Conservation (phyloP, 805 yeast species). For the Metschnikowia hibisci region DNA sequence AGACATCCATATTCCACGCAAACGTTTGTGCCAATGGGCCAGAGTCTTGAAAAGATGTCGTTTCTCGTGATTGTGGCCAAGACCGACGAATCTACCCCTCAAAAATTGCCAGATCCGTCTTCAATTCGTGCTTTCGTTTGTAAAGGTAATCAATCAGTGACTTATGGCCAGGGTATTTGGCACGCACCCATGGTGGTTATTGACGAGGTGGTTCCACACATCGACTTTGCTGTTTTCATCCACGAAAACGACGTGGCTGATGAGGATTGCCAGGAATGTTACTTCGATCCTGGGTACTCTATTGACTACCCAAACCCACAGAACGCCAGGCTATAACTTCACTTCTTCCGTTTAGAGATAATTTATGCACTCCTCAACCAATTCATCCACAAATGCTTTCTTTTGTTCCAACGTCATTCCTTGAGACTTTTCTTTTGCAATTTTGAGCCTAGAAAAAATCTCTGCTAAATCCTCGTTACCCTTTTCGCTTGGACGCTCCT, state of each 20-base stretch:
- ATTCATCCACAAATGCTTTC: constrained; percentile 29
- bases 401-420: constrained; percentile 25
- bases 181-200: constrained; percentile 95
- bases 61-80: constrained; percentile 81
- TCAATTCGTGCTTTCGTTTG: constrained; percentile 67
- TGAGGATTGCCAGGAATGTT: constrained; percentile 81
- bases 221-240: constrained; percentile 84
- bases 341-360: constrained; percentile 13
- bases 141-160: constrained; percentile 81
- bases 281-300: constrained; percentile 56
- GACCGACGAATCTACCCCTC: constrained; percentile 32
- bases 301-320: constrained; percentile 22
- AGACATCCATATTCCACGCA: constrained; percentile 89
- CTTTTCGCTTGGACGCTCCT: background rate
- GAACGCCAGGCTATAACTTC: constrained; percentile 10
- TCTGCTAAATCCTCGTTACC: constrained; percentile 23
- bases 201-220: constrained; percentile 45
- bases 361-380: constrained; percentile 39
- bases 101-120: constrained; percentile 56
- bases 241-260: constrained; percentile 76
- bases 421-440: constrained; percentile 32
- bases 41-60: constrained; percentile 42
- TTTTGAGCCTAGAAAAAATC: constrained; percentile 29
- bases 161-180: constrained; percentile 85
- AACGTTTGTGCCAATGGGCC: constrained; percentile 89